Evolutionary conservation across 1,284 basidiomycete genomes (phyloP).

Genomic region (Phellopilus nigrolimitatus): DNA sequence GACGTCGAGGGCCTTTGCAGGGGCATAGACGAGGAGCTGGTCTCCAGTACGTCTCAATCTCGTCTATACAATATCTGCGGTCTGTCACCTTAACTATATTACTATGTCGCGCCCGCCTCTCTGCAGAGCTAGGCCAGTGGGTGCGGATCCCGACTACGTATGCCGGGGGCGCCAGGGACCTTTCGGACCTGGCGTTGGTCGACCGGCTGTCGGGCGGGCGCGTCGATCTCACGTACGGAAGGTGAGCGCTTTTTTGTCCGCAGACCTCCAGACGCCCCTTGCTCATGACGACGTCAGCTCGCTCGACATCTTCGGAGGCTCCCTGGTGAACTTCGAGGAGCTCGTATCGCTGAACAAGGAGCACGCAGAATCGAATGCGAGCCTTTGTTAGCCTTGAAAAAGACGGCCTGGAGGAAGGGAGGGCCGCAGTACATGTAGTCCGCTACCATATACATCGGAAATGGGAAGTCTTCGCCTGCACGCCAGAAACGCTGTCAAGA

Average conservation of each 20-base stretch:
- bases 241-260: slow-evolving; percentile 40
- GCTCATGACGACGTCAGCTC: slow-evolving; percentile 40
- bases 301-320: slow-evolving; percentile 82
- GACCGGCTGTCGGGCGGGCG: slow-evolving; percentile 76
- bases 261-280: not conserved
- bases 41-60: slow-evolving; percentile 53
- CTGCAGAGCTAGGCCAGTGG: slow-evolving; percentile 86
- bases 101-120: slow-evolving; percentile 1
- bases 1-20: slow-evolving; percentile 97
- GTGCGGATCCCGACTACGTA: slow-evolving; percentile 90
- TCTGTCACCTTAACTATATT: not conserved
- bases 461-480: too few species aligned
- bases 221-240: slow-evolving; percentile 95
- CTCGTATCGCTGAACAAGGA: slow-evolving; percentile 38
- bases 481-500: too few species aligned
- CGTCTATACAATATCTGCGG: slow-evolving; percentile 9
- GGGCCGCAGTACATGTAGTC: too few species aligned
- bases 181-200: slow-evolving; percentile 83
- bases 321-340: slow-evolving; percentile 66
- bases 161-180: slow-evolving; percentile 91
- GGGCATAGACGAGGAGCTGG: slow-evolving; percentile 92
- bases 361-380: slow-evolving; percentile 2
- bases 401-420: too few species aligned
- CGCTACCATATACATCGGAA: too few species aligned
- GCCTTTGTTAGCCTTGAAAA: not conserved